Evolutionary conservation across 805 yeast species (phyloP).

Genomic region (Alloascoidea africana): DNA sequence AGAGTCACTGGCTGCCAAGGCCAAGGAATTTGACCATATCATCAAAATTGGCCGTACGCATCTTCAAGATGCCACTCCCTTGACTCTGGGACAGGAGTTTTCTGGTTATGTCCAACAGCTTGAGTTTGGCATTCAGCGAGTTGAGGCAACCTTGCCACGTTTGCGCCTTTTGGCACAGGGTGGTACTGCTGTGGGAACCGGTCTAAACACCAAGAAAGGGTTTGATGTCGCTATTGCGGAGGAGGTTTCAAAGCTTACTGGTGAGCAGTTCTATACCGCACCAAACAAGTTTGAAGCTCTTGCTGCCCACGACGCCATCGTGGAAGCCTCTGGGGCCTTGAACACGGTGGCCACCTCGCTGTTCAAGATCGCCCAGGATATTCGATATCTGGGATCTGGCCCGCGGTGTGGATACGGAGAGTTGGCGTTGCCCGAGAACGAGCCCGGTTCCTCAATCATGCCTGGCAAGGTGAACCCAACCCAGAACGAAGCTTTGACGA

Average conservation of each 20-base stretch:
- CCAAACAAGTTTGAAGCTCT: slow-evolving; percentile 98
- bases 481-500: slow-evolving; percentile 96
- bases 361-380: slow-evolving; percentile 95
- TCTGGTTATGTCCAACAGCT: slow-evolving; percentile 92
- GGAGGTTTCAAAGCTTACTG: slow-evolving; percentile 74
- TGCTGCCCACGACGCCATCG: slow-evolving; percentile 97
- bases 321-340: slow-evolving; percentile 93
- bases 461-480: slow-evolving; percentile 99
- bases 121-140: slow-evolving; percentile 78
- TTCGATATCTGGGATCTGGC: slow-evolving; percentile 95
- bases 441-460: slow-evolving; percentile 98
- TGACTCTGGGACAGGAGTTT: slow-evolving; percentile 95
- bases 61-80: slow-evolving; percentile 96
- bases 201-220: slow-evolving; percentile 86
- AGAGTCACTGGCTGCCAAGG: slow-evolving; percentile 61
- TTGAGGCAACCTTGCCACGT: slow-evolving; percentile 61
- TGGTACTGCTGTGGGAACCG: slow-evolving; percentile 99
- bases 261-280: slow-evolving; percentile 81
- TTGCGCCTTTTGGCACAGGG: slow-evolving; percentile 88
- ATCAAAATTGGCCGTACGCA: slow-evolving; percentile 98
- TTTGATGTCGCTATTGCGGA: slow-evolving; percentile 79
- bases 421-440: slow-evolving; percentile 89
- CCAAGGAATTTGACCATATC: slow-evolving; percentile 74
- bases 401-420: slow-evolving; percentile 99
- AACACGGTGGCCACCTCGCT: slow-evolving; percentile 90